Percentiles rank a stretch among this genome's conserved stretches.
These are phyloP conservation scores for Penicillium fuscoglaucum DNA, from an alignment of 2,329 filamentous ascomycete genomes.

Conservation along the genomic window DNA sequence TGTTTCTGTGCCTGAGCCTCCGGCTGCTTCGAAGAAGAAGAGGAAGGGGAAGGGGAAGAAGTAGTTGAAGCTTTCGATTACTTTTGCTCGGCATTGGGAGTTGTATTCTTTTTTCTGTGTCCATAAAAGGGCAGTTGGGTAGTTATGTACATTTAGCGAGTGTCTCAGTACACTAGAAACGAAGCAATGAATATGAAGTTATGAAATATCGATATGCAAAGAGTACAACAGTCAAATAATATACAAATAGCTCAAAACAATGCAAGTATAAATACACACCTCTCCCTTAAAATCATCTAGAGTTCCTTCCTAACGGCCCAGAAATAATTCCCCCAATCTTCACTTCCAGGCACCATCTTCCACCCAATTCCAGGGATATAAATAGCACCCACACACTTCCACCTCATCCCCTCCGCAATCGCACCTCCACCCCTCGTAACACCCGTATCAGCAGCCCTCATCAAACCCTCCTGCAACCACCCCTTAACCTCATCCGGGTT, in stretches of 20 bases:
- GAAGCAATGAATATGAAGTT: background rate
- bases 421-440: conserved; percentile 26
- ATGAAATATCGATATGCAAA: background rate
- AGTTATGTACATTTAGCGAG: background rate
- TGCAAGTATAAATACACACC: background rate
- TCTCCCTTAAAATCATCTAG: conserved; percentile 10
- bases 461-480: conserved; percentile 45
- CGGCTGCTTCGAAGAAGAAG: conserved; percentile 50
- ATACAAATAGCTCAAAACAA: conserved; percentile 1
- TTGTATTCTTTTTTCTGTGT: background rate
- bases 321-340: conserved; percentile 93
- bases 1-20: conserved; percentile 61
- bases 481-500: conserved; percentile 69
- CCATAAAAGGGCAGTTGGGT: background rate
- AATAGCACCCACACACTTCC: conserved; percentile 76
- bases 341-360: conserved; percentile 77
- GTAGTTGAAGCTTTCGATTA: background rate
- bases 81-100: background rate
- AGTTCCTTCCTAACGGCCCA: conserved; percentile 71
- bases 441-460: conserved; percentile 51
- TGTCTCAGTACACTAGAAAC: background rate
- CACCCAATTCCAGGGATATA: conserved; percentile 91
- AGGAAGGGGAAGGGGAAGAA: conserved; percentile 33
- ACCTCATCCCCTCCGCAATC: conserved; percentile 47
- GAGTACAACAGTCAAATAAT: background rate